phyloP scores from a whole-genome alignment of 257 asterid species.

The Fraxinus americana region DNA sequence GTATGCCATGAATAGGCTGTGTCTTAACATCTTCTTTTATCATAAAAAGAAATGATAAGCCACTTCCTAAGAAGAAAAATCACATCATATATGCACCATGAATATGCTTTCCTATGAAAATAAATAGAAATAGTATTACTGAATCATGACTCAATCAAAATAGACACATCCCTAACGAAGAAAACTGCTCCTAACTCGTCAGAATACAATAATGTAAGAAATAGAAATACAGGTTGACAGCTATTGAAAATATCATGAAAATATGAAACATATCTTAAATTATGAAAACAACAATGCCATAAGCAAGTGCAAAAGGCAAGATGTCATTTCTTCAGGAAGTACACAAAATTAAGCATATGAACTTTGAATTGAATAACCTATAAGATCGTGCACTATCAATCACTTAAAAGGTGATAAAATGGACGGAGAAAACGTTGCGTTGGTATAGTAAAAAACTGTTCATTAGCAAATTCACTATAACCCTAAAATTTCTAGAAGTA shows the following conservation, averaged over 20 bases:
- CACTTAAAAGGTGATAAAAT: not conserved
- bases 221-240: constrained; percentile 10
- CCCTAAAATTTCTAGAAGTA: not conserved
- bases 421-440: constrained; percentile 9
- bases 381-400: not conserved
- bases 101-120: too few species aligned
- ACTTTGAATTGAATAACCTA: not conserved
- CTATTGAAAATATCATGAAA: not conserved
- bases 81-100: not conserved
- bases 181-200: too few species aligned
- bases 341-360: not conserved
- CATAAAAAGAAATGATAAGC: not conserved
- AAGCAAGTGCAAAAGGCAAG: not conserved
- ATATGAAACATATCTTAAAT: not conserved
- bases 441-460: constrained; percentile 1
- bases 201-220: constrained; percentile 10
- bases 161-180: not conserved
- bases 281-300: constrained; percentile 5
- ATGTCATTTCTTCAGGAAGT: not conserved
- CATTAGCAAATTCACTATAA: not conserved
- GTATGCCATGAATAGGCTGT: too few species aligned
- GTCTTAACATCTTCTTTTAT: not conserved
- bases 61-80: not conserved
- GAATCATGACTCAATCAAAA: not conserved
- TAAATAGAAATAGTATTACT: not conserved